phyloP scores from a whole-genome alignment of 306 rosid species.

The Acacia confusa region DNA sequence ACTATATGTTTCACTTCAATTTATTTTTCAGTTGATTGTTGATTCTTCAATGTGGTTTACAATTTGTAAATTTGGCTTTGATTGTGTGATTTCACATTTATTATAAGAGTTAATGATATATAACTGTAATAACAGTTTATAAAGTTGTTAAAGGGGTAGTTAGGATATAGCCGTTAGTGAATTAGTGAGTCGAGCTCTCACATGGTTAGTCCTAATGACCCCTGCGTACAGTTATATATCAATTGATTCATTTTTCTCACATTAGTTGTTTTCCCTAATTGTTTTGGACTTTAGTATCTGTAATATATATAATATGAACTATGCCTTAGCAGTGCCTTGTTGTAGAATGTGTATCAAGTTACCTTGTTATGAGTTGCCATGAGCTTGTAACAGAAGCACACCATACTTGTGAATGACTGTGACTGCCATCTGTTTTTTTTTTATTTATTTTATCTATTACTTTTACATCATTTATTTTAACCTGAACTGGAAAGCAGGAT shows the following conservation, averaged over 20 bases:
- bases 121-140: no score
- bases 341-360: background rate
- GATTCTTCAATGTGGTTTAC: background rate
- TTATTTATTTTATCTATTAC: constrained; percentile 13
- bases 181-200: no score
- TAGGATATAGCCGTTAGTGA: no score
- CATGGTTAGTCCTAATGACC: no score
- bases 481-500: constrained; percentile 56
- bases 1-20: background rate
- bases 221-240: no score
- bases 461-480: constrained; percentile 24
- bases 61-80: background rate
- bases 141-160: no score
- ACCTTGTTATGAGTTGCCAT: background rate
- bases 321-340: background rate
- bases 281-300: background rate
- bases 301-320: background rate
- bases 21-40: background rate
- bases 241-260: background rate
- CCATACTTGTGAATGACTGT: background rate
- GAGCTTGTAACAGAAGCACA: background rate
- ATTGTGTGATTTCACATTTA: background rate
- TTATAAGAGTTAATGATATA: no score
- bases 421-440: background rate
- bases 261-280: background rate